Evolutionary conservation across 2,329 filamentous ascomycete genomes (phyloP).

Genomic region (Malbranchea cinnamomea): DNA sequence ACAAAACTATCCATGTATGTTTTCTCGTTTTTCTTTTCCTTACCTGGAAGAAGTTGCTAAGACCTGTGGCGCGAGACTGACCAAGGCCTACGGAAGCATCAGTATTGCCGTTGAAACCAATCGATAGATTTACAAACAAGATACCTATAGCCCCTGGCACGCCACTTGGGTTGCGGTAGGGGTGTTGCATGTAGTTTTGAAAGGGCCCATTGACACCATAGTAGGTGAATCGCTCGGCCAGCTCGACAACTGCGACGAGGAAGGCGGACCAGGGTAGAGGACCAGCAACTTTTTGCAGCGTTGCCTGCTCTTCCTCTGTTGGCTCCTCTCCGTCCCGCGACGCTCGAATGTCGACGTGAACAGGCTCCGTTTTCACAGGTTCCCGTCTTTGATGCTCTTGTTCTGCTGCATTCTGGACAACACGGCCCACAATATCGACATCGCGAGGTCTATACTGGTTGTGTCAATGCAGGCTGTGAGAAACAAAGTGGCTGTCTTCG

Average conservation of each 20-base stretch:
- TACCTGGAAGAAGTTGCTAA: slow-evolving; percentile 38
- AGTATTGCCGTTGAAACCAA: slow-evolving; percentile 1
- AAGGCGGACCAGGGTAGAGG: slow-evolving; percentile 40
- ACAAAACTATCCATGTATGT: no score
- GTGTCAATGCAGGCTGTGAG: no score
- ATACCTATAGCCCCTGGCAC: slow-evolving; percentile 23
- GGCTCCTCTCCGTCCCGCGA: slow-evolving; percentile 34
- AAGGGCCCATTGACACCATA: slow-evolving; percentile 40
- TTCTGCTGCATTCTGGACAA: not conserved
- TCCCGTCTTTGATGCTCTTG: not conserved
- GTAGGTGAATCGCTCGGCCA: slow-evolving; percentile 44
- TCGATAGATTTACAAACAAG: not conserved
- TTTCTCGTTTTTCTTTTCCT: not conserved
- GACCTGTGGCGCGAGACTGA: slow-evolving; percentile 30
- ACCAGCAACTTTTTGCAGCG: slow-evolving; percentile 39
- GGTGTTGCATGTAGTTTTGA: slow-evolving; percentile 38
- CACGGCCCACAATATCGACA: not conserved
- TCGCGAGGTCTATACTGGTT: no score
- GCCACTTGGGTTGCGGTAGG: slow-evolving; percentile 21
- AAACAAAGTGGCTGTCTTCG: no score
- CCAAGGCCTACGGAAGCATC: slow-evolving; percentile 14
- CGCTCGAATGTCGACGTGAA: no score
- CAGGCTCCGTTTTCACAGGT: not conserved
- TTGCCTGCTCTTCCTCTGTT: slow-evolving; percentile 35
- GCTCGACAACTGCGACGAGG: slow-evolving; percentile 41